Evolutionary conservation across 2,329 filamentous ascomycete genomes (phyloP), one percentile per base, ranked within the genome.

Genomic region (Colletotrichum horii): DNA sequence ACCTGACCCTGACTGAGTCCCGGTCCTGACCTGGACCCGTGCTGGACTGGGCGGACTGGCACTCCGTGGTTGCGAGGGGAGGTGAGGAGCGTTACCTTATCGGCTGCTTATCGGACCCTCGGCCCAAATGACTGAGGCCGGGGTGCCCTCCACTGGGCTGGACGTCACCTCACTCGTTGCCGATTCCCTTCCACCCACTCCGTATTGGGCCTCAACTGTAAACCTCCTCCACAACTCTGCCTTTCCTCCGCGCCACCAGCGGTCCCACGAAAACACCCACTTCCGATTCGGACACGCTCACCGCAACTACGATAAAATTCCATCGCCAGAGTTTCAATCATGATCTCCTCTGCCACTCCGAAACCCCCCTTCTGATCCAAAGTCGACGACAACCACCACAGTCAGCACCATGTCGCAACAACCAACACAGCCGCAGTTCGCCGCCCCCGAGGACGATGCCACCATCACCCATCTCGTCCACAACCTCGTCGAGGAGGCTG

Each of bases 81-180:
- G n/a, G 38, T 22, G 0, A 48, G n/a, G n/a, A 52, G 38, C 70
- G 64, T 69, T 74, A 69, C 74, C 74, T 69, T 74, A 69, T 76
- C 74, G 64, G 58, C 43, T 22, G 43, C 64, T 69, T 69, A 76
- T 76, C 74, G 70, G 48, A 66, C 74, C 74, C 74, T 74, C 74
- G 74, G 65, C 58, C 73, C 32, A 19, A 65, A 56, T 48, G 19
- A 48, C 38, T 43, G 38, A 43, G n/a, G n/a, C n/a, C n/a, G 38
- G 38, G 38, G 43, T 34, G 32, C 43, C 43, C 43, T 48, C 38
- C 38, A 48, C 38, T 52, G 43, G 43, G 43, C 43, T 52, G 43
- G 43, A 52, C 43, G 43, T 68, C 70, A 75, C 73, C 70, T 75
- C 73, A 75, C 70, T 64, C 7, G 61, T 36, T 64, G 64, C 69